A percentile compares a stretch with the other conserved stretches of the same genome.
Evolutionary conservation across 768 basidiomycete species (phyloP).

Genomic region (Leccinum fibrillosum): DNA sequence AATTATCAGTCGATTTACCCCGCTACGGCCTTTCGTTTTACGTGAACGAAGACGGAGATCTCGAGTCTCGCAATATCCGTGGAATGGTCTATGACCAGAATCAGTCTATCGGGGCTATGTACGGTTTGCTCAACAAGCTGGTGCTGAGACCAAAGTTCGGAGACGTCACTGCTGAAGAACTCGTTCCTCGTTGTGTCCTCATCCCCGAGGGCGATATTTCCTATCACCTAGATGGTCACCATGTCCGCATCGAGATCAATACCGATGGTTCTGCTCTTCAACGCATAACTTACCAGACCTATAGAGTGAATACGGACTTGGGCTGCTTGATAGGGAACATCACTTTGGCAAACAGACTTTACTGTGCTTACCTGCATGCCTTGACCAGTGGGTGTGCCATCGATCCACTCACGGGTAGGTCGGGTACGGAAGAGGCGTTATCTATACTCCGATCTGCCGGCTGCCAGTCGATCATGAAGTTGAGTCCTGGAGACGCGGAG

Average conservation of each 20-base stretch:
- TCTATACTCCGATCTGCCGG: conserved; percentile 35
- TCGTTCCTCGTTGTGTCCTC: conserved; percentile 29
- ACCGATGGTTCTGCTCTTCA: neutral
- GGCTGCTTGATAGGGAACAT: conserved; percentile 27
- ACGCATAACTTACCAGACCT: conserved; percentile 25
- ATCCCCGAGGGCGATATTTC: conserved; percentile 36
- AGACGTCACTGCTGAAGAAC: neutral
- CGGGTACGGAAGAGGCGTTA: conserved; percentile 45
- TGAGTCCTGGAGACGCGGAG: conserved; percentile 27
- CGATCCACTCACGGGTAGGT: conserved; percentile 43
- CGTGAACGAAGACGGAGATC: conserved; percentile 27
- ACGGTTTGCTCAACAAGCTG: conserved; percentile 40
- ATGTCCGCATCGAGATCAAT: conserved; percentile 17
- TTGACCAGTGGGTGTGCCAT: conserved; percentile 40
- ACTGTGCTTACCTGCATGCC: conserved; percentile 43
- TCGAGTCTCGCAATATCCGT: conserved; percentile 41
- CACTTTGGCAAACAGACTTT: conserved; percentile 32
- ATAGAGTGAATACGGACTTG: conserved; percentile 29
- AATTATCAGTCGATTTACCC: conserved; percentile 34
- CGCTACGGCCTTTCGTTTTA: conserved; percentile 42
- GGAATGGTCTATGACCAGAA: conserved; percentile 39
- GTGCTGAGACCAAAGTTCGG: conserved; percentile 34
- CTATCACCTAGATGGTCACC: conserved; percentile 7
- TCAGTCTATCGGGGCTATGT: conserved; percentile 43
- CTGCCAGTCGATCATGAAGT: conserved; percentile 39